Evolutionary conservation across 2,329 filamentous ascomycete genomes (phyloP).

Genomic region (Dactylella cylindrospora): DNA sequence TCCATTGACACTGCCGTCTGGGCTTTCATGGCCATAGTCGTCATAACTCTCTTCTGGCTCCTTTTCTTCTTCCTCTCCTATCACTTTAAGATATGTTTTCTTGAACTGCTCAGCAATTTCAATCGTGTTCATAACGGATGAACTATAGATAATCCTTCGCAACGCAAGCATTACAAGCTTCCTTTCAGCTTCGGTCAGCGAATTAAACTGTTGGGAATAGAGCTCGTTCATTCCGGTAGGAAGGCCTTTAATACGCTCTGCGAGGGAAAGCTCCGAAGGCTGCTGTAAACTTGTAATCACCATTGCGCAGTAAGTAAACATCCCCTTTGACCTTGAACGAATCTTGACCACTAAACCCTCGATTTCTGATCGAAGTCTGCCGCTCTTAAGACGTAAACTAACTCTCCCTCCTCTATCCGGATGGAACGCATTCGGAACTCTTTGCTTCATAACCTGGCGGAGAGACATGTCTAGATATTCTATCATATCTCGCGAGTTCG

Average conservation of each 20-base stretch:
- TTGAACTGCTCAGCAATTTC: conserved; percentile 41
- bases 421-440: not conserved
- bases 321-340: conserved; percentile 41
- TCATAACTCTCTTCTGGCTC: no score
- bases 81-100: no score
- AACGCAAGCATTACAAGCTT: conserved; percentile 22
- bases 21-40: no score
- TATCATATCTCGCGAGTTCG: no score
- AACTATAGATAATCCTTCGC: conserved; percentile 27
- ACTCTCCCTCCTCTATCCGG: not conserved
- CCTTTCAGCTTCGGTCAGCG: conserved; percentile 28
- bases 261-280: conserved; percentile 27
- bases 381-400: not conserved
- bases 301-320: conserved; percentile 38
- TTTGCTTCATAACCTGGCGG: not conserved
- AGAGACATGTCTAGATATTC: no score
- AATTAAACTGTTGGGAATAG: conserved; percentile 27
- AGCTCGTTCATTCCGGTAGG: conserved; percentile 36
- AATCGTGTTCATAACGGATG: conserved; percentile 13
- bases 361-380: not conserved
- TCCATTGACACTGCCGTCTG: no score
- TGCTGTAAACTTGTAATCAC: conserved; percentile 38
- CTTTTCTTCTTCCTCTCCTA: no score
- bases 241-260: conserved; percentile 30
- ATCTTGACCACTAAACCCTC: not conserved